Evolutionary conservation across 139 green algal species (phyloP), one percentile per base, ranked within the genome.

Genomic region (Chlorella sp.): DNA sequence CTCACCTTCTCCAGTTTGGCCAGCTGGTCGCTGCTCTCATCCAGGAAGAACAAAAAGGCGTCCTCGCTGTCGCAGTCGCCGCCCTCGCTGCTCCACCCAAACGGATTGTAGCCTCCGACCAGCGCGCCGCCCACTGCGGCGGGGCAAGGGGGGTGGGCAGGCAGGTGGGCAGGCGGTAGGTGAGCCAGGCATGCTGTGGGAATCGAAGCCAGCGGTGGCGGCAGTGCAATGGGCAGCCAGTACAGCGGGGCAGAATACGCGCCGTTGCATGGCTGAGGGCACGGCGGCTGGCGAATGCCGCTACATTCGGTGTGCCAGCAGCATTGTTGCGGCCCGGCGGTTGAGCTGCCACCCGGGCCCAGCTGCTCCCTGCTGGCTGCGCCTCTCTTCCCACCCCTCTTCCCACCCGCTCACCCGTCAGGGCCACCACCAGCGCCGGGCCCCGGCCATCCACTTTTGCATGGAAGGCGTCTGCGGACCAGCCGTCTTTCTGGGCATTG

Each of bases 21-120:
- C 1, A 91, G 77, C 41, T 22, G 36, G 40, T 85, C 80, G 26
- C 36, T 70, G 26, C 90, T 90, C 38, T 91, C 74, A 17, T 88
- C 87, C 88, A 90, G 94, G 20, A 87, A 93, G 86, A 97, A 97
- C 22, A 97, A 82, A 75, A 96, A 97, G 20, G 93, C 93, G n/a
- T 90, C 92, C 65, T 92, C 93, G 44, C 87, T 88, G 75, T 92
- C 87, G 14, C 90, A 38, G 73, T 95, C 88, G 54, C 95, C 93
- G 3, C 92, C 90, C 41, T 96, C 73, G 1, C 89, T 85, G 76
- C 91, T 90, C 86, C 86, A 95, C 51, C 92, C 89, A 43, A 81
- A 40, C 0, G 94, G 94, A 70, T 96, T 95, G 77, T 94, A 97
- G 16, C 92, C 94, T 11, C 94, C 94, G 26, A 91, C 67, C 3